A percentile compares a stretch with the other conserved stretches of the same genome.
phyloP scores from a whole-genome alignment of 306 rosid genomes.

The Adenanthera pavonina region DNA sequence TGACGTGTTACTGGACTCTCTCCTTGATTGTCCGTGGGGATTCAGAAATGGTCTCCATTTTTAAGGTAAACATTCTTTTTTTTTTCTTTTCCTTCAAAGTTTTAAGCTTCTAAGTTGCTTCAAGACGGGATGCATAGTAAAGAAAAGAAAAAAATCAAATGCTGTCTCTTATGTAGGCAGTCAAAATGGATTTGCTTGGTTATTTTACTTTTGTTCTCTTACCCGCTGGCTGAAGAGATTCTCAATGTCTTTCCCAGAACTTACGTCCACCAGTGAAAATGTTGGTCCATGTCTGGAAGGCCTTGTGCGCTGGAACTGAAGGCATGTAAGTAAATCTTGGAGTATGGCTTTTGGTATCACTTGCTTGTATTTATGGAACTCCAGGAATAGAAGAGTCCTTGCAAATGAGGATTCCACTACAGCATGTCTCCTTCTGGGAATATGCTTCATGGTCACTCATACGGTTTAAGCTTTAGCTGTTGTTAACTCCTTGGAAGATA shows the following conservation, averaged over 20 bases:
- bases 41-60: conserved; percentile 66
- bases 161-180: conserved; percentile 13
- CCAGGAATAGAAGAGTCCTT: too few relatives aligned
- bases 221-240: conserved; percentile 17
- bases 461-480: too few relatives aligned
- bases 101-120: neutral
- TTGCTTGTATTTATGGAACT: too few relatives aligned
- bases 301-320: conserved; percentile 69
- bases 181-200: neutral
- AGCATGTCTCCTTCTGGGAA: too few relatives aligned
- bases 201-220: neutral
- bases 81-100: neutral
- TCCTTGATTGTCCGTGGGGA: conserved; percentile 71
- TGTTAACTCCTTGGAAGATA: too few relatives aligned
- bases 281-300: conserved; percentile 93
- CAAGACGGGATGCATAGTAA: neutral
- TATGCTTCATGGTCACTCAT: too few relatives aligned
- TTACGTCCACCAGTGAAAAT: conserved; percentile 80
- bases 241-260: conserved; percentile 53
- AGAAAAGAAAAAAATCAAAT: neutral
- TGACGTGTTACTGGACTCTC: conserved; percentile 91
- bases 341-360: too few relatives aligned
- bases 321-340: too few relatives aligned
- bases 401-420: too few relatives aligned
- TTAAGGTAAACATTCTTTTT: conserved; percentile 58